Conservation (phyloP, 495 filamentous ascomycete species). For the Geopyxis carbonaria region DNA sequence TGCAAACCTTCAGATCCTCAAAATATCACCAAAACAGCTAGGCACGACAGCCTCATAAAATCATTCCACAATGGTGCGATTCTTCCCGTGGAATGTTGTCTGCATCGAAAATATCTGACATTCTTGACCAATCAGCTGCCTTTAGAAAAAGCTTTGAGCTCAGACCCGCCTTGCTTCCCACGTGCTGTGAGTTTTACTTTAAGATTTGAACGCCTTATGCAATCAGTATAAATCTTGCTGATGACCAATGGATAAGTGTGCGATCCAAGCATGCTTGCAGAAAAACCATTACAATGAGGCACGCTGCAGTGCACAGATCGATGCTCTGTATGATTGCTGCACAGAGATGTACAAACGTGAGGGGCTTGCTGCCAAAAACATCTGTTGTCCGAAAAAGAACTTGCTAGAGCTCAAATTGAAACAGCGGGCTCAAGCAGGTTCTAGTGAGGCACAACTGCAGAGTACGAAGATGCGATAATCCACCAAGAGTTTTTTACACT, state of each 20-base stretch:
- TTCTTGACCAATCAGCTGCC: no score
- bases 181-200: conserved; percentile 52
- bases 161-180: conserved; percentile 73
- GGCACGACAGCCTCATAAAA: no score
- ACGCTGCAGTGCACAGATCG: conserved; percentile 62
- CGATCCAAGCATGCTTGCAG: conserved; percentile 52
- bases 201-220: conserved; percentile 36
- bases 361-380: conserved; percentile 52
- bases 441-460: conserved; percentile 3
- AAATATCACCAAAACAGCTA: no score
- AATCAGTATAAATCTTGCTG: no score
- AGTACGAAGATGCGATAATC: conserved; percentile 13
- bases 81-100: no score
- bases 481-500: no score
- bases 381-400: conserved; percentile 70
- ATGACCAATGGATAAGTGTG: conserved; percentile 12
- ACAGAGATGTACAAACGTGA: conserved; percentile 67
- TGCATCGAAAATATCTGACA: no score
- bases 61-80: no score
- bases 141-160: conserved; percentile 51
- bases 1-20: no score
- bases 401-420: conserved; percentile 74
- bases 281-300: conserved; percentile 79
- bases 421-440: conserved; percentile 43
- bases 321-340: conserved; percentile 93